Evolutionary conservation across 192 early-diverging fungal genomes (phyloP), one percentile per base, ranked within the genome.

Genomic region (Funneliformis mosseae): DNA sequence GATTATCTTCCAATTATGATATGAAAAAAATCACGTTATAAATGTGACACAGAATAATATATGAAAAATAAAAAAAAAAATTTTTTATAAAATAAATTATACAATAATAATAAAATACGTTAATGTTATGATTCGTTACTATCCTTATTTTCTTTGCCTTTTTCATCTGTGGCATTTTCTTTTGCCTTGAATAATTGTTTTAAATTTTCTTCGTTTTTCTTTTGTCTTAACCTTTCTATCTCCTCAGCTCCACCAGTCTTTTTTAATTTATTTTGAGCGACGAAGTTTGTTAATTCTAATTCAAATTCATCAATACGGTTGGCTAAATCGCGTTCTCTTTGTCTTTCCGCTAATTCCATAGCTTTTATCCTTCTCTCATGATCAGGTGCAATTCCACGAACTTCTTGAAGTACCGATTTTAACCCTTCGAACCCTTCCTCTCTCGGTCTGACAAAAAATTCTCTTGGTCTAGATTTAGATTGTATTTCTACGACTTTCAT

Each of bases 201-300:
- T 46, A 95, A 81, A 39, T 91, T 83, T 80, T 93, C 89, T 7
- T 87, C 72, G 60, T 95, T 87, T 78, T 94, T 91, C 83, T 93
- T 89, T 27, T 90, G 87, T 8, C 93, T 87, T 78, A 89, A 77
- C 8, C 92, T 88, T 79, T 95, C 94, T 6, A 92, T 84, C 72
- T 94, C 93, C 70, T 91, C 83, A 0, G 92, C 92, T 11, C 94
- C 94, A 3, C 94, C 94, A 1, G 93, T 94, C 85, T 93, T 93
- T 60, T 92, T 89, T 68, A 95, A 67, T 74, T 92, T 91, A 48
- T 86, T 90, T 23, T 86, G 48, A 5, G 84, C 82, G 8, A 95
- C 94, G 87, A 94, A 95, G 0, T 84, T 82, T 0, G 88, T 85
- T 77, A 95, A 70, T 70, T 95, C 94, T 48, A 91, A 83, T 71